Percentiles rank a stretch among this genome's conserved stretches.
These are phyloP conservation scores for Aspergillus nomiae DNA, from an alignment of 2,329 filamentous ascomycete genomes.

Conservation along the genomic window DNA sequence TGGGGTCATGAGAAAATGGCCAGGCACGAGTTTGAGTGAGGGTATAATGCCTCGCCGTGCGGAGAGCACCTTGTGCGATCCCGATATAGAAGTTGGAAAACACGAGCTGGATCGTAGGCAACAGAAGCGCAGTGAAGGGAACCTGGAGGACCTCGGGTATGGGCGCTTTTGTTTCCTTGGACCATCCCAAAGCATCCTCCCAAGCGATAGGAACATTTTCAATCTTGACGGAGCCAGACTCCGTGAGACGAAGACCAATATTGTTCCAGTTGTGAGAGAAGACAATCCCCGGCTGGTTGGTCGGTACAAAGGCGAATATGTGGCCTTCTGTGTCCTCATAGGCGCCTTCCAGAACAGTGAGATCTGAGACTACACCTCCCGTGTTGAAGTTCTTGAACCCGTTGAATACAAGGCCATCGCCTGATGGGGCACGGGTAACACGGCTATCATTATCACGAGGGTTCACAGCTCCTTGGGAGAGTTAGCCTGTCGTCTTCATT, in stretches of 20 bases:
- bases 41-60: slow-evolving; percentile 58
- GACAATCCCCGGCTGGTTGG: slow-evolving; percentile 58
- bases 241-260: slow-evolving; percentile 63
- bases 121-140: slow-evolving; percentile 59
- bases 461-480: slow-evolving; percentile 55
- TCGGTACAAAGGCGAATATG: slow-evolving; percentile 64
- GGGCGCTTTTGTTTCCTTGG: slow-evolving; percentile 52
- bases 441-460: slow-evolving; percentile 64
- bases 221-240: slow-evolving; percentile 65
- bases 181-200: slow-evolving; percentile 65
- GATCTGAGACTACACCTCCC: slow-evolving; percentile 65
- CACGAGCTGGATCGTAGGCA: slow-evolving; percentile 67
- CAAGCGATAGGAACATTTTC: slow-evolving; percentile 59
- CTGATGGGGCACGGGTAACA: slow-evolving; percentile 51
- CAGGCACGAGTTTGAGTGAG: slow-evolving; percentile 59
- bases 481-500: not conserved
- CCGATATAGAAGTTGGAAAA: slow-evolving; percentile 68
- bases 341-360: slow-evolving; percentile 67
- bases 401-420: slow-evolving; percentile 60
- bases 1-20: slow-evolving; percentile 66
- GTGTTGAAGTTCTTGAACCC: slow-evolving; percentile 70
- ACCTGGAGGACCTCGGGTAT: slow-evolving; percentile 54
- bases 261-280: slow-evolving; percentile 65
- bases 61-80: slow-evolving; percentile 62
- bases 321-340: slow-evolving; percentile 61